phyloP scores from a whole-genome alignment of 192 early-diverging fungal species.

The Umbelopsis ramanniana region DNA sequence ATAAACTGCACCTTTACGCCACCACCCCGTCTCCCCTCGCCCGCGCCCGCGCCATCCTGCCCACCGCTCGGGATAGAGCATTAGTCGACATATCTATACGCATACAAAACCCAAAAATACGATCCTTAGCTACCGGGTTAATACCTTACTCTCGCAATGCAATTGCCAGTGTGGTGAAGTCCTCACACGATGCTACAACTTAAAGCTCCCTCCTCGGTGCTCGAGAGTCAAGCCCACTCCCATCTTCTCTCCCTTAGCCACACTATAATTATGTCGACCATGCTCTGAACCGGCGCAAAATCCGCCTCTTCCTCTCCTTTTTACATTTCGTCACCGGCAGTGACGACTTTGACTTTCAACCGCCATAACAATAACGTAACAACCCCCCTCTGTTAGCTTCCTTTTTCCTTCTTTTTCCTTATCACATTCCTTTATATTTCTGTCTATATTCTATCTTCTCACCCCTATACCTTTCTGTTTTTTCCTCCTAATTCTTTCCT shows the following conservation, averaged over 20 bases:
- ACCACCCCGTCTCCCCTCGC: background rate
- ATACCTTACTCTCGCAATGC: too few relatives aligned
- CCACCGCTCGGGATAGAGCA: background rate
- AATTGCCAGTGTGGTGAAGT: background rate
- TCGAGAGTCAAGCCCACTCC: background rate
- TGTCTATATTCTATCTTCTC: too few relatives aligned
- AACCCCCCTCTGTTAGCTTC: too few relatives aligned
- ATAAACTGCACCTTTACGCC: background rate
- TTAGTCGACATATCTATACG: background rate
- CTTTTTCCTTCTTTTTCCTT: too few relatives aligned
- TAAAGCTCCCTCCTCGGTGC: background rate
- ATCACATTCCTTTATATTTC: too few relatives aligned
- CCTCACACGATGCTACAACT: background rate
- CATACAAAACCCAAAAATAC: too few relatives aligned
- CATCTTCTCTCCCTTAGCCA: background rate
- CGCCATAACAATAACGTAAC: background rate
- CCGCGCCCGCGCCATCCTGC: background rate
- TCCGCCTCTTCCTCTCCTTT: background rate
- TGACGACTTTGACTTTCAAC: constrained; percentile 1
- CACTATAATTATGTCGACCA: constrained; percentile 8
- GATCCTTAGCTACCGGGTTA: too few relatives aligned
- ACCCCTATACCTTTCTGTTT: too few relatives aligned
- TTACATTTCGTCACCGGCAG: background rate
- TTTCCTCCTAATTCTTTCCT: too few relatives aligned
- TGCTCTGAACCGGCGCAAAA: background rate